Evolutionary conservation across 1,139 yeast species (phyloP).

Genomic region (Fermentozyma sake): DNA sequence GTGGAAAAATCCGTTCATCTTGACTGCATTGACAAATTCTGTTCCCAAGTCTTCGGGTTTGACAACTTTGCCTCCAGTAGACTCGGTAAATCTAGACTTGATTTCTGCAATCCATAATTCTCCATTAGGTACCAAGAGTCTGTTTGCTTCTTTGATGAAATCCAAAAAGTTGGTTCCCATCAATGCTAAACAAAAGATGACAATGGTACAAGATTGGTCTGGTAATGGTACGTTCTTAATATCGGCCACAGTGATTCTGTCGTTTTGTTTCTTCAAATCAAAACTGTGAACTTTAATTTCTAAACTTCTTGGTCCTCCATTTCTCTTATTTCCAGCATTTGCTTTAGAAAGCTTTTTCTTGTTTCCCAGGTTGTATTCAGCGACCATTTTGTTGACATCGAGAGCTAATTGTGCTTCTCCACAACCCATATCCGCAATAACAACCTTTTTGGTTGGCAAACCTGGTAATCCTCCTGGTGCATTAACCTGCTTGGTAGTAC

Average conservation of each 20-base stretch:
- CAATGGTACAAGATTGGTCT: slow-evolving; percentile 76
- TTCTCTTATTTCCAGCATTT: slow-evolving; percentile 23
- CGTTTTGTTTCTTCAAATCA: slow-evolving; percentile 83
- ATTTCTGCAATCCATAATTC: slow-evolving; percentile 98
- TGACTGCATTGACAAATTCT: slow-evolving; percentile 75
- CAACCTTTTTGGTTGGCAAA: slow-evolving; percentile 47
- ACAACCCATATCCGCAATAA: slow-evolving; percentile 97
- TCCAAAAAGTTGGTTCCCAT: slow-evolving; percentile 98
- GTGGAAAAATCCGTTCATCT: slow-evolving; percentile 79
- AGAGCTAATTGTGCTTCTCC: slow-evolving; percentile 89
- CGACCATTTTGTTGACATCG: slow-evolving; percentile 53
- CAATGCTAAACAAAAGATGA: slow-evolving; percentile 84
- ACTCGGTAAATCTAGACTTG: slow-evolving; percentile 80
- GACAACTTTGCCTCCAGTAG: slow-evolving; percentile 18
- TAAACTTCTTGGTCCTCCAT: slow-evolving; percentile 23
- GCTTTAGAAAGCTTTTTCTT: slow-evolving; percentile 25
- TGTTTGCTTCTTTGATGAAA: slow-evolving; percentile 82
- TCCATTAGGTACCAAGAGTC: slow-evolving; percentile 85
- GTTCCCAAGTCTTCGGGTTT: slow-evolving; percentile 47
- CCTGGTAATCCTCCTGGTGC: slow-evolving; percentile 97
- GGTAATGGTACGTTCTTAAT: slow-evolving; percentile 82
- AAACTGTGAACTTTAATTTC: slow-evolving; percentile 76
- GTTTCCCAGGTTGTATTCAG: slow-evolving; percentile 25
- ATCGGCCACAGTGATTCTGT: slow-evolving; percentile 91
- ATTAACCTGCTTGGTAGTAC: slow-evolving; percentile 60